A percentile compares a stretch with the other conserved stretches of the same genome.
These are phyloP conservation scores for Pichia thaimueangensis DNA, from an alignment of 805 yeast genomes.

Conservation along the genomic window DNA sequence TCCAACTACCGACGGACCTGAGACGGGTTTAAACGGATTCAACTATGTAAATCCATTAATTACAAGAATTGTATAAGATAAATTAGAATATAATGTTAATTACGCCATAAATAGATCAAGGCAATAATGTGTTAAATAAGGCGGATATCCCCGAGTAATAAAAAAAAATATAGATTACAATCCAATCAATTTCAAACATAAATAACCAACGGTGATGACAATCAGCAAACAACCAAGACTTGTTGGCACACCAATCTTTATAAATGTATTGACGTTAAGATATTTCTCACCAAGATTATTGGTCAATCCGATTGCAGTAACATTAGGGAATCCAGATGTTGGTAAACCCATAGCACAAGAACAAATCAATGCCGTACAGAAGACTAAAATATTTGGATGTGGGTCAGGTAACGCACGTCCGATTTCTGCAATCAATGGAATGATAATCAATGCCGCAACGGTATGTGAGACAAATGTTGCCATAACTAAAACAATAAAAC, in stretches of 20 bases:
- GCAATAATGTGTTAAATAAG: too few species aligned
- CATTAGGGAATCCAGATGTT: constrained; percentile 96
- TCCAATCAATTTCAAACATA: constrained; percentile 55
- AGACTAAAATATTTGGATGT: constrained; percentile 77
- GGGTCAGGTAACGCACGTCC: constrained; percentile 73
- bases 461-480: constrained; percentile 97
- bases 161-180: too few species aligned
- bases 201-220: constrained; percentile 74
- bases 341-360: constrained; percentile 98
- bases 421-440: constrained; percentile 85
- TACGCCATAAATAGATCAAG: too few species aligned
- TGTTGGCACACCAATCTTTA: constrained; percentile 86
- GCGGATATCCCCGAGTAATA: too few species aligned
- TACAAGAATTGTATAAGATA: too few species aligned
- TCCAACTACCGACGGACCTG: too few species aligned
- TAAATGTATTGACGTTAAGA: constrained; percentile 77
- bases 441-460: constrained; percentile 89
- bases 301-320: constrained; percentile 91
- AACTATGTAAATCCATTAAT: too few species aligned
- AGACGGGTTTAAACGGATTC: too few species aligned
- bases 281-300: constrained; percentile 91
- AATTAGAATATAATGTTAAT: too few species aligned
- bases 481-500: constrained; percentile 69
- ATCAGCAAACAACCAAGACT: constrained; percentile 68
- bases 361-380: constrained; percentile 61